Base-by-base conservation (phyloP, 2,329 filamentous ascomycete species). In the Aspergillus sp. region DNA sequence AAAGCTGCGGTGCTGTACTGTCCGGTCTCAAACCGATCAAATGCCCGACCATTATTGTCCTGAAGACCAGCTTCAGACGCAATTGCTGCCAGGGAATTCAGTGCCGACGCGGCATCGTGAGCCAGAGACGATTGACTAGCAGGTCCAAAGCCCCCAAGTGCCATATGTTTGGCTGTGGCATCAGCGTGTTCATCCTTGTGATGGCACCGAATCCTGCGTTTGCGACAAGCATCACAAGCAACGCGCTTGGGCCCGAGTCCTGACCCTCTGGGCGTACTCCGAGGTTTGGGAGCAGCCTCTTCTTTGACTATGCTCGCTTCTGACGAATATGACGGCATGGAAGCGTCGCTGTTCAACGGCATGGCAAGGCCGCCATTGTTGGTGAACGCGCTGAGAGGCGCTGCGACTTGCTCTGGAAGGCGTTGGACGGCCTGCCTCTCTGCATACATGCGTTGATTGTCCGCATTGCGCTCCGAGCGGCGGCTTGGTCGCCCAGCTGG, bases 141-240 rank as follows among this genome's bases (percentile, higher is more conserved):
- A 11, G 65, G 44, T 17, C 59, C 63, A 49, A 69, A 72, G 19
- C 68, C 55, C 45, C 64, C 66, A 20, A 66, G 56, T 22, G 66
- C 43, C 48, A 65, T 59, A 38, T 66, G 62, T 22, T 68, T 65
- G 11, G 59, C 61, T 17, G 66, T 49, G 26, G 59, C 50, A 44
- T 69, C 67, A 47, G 56, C 62, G 24, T 69, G 74, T 50, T 81
- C 75, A 53, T 83, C 81, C 63, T 84, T 85, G 69, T 86, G 83
- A 58, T 83, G 83, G 68, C 83, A 86, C 52, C 81, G 75, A 54
- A 85, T 85, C 47, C 82, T 77, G 51, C 82, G 78, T 65, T 82
- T 82, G 36, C 83, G 76, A 67, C 83, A 86, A 17, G 80, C 77
- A 71, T 85, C 83, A 66, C 83, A 86, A 33, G 83, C 83, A 54